A percentile compares a stretch with the other conserved stretches of the same genome.
These are phyloP conservation scores for Penicillium sp. DNA, from an alignment of 2,329 filamentous ascomycete species.

Conservation along the genomic window DNA sequence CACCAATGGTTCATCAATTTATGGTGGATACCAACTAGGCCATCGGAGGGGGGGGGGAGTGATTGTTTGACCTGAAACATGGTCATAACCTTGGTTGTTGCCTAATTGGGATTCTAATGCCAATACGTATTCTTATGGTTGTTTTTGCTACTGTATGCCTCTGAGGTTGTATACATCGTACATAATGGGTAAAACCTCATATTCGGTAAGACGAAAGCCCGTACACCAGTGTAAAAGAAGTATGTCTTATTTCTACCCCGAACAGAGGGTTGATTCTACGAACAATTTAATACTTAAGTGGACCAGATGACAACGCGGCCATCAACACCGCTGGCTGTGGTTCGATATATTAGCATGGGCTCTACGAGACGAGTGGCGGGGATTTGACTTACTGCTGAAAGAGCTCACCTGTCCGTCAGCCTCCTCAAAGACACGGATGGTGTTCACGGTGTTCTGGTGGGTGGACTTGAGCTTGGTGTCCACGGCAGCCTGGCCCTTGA, in stretches of 20 bases:
- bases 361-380: conserved; percentile 16
- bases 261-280: not conserved
- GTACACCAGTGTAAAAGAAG: not conserved
- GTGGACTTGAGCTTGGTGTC: conserved; percentile 94
- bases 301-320: conserved; percentile 82
- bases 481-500: conserved; percentile 90
- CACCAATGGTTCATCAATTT: too few species aligned
- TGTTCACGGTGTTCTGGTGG: conserved; percentile 95
- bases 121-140: too few species aligned
- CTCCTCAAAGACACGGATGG: conserved; percentile 75
- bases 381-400: conserved; percentile 76
- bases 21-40: too few species aligned
- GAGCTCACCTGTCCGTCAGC: conserved; percentile 70
- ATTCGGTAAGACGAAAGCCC: not conserved
- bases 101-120: too few species aligned
- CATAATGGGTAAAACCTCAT: not conserved
- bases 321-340: conserved; percentile 77
- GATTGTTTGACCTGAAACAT: too few species aligned
- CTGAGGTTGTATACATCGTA: not conserved
- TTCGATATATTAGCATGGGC: conserved; percentile 27
- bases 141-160: not conserved
- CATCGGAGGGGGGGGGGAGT: too few species aligned
- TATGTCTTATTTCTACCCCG: not conserved
- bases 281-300: conserved; percentile 51
- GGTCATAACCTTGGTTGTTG: too few species aligned